phyloP scores from a whole-genome alignment of 352 stramenopile species.

The Blastocystis sp. region DNA sequence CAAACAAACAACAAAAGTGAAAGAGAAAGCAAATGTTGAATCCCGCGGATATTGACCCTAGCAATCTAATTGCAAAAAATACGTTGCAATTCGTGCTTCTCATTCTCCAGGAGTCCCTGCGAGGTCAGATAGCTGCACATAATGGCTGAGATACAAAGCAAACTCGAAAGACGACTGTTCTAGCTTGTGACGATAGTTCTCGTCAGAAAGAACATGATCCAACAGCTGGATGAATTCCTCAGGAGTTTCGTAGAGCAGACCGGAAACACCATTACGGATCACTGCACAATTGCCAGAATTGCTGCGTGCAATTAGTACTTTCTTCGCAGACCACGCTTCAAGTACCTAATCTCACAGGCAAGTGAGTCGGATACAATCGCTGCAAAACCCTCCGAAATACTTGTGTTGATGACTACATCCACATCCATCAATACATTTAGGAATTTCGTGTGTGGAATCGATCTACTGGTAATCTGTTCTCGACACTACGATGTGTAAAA shows the following conservation, averaged over 20 bases:
- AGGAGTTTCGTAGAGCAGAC: constrained; percentile 42
- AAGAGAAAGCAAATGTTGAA: not conserved
- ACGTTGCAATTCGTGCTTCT: not conserved
- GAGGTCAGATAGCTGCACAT: not conserved
- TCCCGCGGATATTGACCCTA: not conserved
- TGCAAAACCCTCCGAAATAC: constrained; percentile 32
- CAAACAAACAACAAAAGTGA: not conserved
- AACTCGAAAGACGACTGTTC: not conserved
- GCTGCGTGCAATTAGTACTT: constrained; percentile 34
- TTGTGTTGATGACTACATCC: constrained; percentile 28
- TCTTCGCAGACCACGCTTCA: constrained; percentile 25
- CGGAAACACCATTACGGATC: not conserved
- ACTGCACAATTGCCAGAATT: constrained; percentile 39
- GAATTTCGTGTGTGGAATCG: constrained; percentile 30
- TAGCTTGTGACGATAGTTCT: not conserved
- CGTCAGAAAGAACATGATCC: not conserved
- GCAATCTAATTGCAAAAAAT: not conserved
- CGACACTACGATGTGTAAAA: not conserved
- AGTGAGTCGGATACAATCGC: not conserved
- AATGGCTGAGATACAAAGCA: not conserved
- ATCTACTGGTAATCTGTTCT: not conserved
- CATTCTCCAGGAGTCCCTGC: not conserved
- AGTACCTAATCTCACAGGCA: not conserved
- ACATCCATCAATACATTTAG: constrained; percentile 44
- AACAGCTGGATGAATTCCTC: constrained; percentile 26